A percentile compares a stretch with the other conserved stretches of the same genome.
These are phyloP conservation scores for Paraconiothyrium brasiliense DNA, from an alignment of 2,329 filamentous ascomycete genomes.

Conservation along the genomic window DNA sequence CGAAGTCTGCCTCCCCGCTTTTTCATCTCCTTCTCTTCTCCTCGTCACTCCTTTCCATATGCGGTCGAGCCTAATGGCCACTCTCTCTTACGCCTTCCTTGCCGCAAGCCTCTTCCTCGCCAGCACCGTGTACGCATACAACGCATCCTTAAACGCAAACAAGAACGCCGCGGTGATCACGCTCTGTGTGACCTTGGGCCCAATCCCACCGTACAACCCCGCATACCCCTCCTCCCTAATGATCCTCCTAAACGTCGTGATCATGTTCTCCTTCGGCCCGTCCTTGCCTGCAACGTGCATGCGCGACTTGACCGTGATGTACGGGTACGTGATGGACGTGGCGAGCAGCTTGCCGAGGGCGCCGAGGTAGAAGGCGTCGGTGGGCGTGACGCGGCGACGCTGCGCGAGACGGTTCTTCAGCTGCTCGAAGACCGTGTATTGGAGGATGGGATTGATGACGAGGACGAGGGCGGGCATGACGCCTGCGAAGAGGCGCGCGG, in stretches of 20 bases:
- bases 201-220: constrained; percentile 94
- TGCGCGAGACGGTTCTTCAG: constrained; percentile 91
- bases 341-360: constrained; percentile 94
- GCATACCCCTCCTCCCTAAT: constrained; percentile 89
- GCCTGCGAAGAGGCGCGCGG: constrained; percentile 85
- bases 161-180: constrained; percentile 95
- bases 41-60: background rate
- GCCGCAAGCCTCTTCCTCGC: constrained; percentile 61
- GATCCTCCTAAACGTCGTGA: constrained; percentile 79
- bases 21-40: background rate
- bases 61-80: background rate
- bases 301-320: constrained; percentile 97
- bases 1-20: background rate
- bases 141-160: constrained; percentile 96
- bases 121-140: constrained; percentile 83
- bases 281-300: constrained; percentile 89
- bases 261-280: constrained; percentile 82
- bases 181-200: constrained; percentile 95
- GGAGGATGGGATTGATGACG: constrained; percentile 97
- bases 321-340: constrained; percentile 94
- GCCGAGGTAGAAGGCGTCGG: constrained; percentile 88
- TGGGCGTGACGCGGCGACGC: constrained; percentile 78
- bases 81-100: background rate
- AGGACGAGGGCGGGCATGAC: constrained; percentile 92
- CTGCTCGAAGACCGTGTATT: constrained; percentile 99